Evolutionary conservation across 2,329 filamentous ascomycete genomes (phyloP).

Genomic region (Scopulariopsis brevicaulis): DNA sequence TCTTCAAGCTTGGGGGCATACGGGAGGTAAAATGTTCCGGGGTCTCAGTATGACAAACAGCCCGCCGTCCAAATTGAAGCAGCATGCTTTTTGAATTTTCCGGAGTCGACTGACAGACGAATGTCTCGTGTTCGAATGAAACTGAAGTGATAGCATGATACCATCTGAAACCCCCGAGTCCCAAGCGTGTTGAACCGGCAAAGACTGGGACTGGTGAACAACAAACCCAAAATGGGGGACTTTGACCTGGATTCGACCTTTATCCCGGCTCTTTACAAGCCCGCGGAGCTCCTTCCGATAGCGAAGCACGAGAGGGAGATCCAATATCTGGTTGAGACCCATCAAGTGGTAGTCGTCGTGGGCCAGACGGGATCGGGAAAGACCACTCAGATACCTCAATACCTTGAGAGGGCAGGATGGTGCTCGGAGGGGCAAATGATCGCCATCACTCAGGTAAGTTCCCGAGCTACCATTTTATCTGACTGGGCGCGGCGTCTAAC

Average conservation of each 20-base stretch:
- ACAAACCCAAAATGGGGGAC: constrained; percentile 34
- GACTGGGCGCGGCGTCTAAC: constrained; percentile 6
- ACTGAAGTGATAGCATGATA: background rate
- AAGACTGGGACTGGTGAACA: background rate
- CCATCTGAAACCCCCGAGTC: background rate
- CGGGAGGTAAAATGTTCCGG: background rate
- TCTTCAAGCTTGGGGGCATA: background rate
- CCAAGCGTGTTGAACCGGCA: background rate
- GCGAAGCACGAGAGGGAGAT: constrained; percentile 69
- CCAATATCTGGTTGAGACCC: constrained; percentile 76
- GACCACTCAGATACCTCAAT: constrained; percentile 92
- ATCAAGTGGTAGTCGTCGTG: constrained; percentile 76
- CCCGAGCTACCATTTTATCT: constrained; percentile 3
- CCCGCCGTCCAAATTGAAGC: background rate
- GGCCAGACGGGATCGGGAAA: constrained; percentile 94
- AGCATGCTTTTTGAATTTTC: background rate
- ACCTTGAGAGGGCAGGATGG: constrained; percentile 81
- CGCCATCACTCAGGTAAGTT: constrained; percentile 74
- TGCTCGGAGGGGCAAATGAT: constrained; percentile 72
- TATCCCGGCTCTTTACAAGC: constrained; percentile 80
- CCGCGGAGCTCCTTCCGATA: constrained; percentile 73
- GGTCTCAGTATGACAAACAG: background rate
- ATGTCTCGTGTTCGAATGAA: background rate
- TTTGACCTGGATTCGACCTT: constrained; percentile 45
- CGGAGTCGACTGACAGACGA: background rate